phyloP scores from a whole-genome alignment of 1,139 yeast species.

The Suhomyces kunorum region DNA sequence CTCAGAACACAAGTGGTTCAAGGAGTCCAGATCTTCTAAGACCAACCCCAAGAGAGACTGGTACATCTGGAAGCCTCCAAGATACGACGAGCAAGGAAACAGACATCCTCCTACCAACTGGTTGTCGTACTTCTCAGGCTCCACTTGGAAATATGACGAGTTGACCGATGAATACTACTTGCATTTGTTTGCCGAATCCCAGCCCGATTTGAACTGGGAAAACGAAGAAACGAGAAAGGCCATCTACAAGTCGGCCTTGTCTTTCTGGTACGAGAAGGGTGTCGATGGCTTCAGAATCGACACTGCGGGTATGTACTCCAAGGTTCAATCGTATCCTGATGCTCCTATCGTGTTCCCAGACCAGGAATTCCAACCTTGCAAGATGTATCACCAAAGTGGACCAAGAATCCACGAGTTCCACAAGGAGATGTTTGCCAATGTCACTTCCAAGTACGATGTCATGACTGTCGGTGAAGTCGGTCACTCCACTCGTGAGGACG shows the following conservation, averaged over 20 bases:
- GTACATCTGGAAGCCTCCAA: conserved; percentile 27
- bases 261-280: conserved; percentile 28
- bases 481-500: conserved; percentile 23
- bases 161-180: conserved; percentile 27
- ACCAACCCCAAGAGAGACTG: conserved; percentile 28
- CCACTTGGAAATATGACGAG: conserved; percentile 30
- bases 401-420: conserved; percentile 29
- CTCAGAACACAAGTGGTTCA: conserved; percentile 26
- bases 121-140: conserved; percentile 26
- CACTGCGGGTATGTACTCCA: conserved; percentile 28
- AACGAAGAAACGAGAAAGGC: conserved; percentile 26
- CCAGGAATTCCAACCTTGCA: conserved; percentile 21
- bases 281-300: conserved; percentile 29
- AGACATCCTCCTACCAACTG: conserved; percentile 30
- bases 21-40: conserved; percentile 26
- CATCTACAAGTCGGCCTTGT: conserved; percentile 24
- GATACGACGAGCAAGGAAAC: conserved; percentile 23
- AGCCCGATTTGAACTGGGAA: conserved; percentile 31
- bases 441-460: conserved; percentile 25
- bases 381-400: conserved; percentile 21
- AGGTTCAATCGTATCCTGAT: conserved; percentile 24
- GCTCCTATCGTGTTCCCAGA: conserved; percentile 27
- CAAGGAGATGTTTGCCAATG: conserved; percentile 23
- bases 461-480: conserved; percentile 31
- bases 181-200: conserved; percentile 26